These are phyloP conservation scores for Penicillium canariense DNA, from an alignment of 495 filamentous ascomycete genomes.

Conservation along the genomic window DNA sequence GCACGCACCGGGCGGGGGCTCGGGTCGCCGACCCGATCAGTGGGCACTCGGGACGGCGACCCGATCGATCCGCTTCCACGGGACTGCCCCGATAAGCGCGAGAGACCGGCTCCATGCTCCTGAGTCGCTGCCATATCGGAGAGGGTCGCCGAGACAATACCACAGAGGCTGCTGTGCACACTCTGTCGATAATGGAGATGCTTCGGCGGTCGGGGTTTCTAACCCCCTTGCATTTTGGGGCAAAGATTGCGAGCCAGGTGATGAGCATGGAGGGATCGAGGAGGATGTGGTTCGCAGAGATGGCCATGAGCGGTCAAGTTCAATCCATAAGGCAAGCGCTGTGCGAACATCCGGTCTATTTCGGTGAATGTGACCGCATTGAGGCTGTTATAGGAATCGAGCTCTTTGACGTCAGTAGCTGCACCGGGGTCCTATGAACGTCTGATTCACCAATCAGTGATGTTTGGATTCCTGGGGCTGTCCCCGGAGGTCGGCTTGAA, in stretches of 20 bases:
- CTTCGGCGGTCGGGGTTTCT: conserved; percentile 39
- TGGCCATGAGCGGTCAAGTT: conserved; percentile 41
- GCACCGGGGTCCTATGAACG: conserved; percentile 39
- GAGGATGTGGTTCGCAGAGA: conserved; percentile 38
- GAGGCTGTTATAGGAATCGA: background rate
- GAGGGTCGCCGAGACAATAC: conserved; percentile 22
- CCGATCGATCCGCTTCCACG: no score
- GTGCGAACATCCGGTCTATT: conserved; percentile 20
- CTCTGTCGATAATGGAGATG: conserved; percentile 30
- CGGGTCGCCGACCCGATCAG: background rate
- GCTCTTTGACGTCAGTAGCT: conserved; percentile 2
- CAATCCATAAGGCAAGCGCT: conserved; percentile 33
- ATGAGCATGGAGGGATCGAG: conserved; percentile 23
- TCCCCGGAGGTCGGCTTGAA: conserved; percentile 22
- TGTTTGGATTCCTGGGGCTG: conserved; percentile 43
- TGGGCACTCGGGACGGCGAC: background rate
- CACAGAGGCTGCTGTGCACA: conserved; percentile 8
- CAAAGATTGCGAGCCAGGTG: conserved; percentile 36
- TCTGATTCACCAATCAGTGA: conserved; percentile 37
- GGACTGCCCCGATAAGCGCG: no score
- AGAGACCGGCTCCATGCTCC: background rate
- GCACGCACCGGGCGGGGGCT: no score
- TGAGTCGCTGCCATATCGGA: conserved; percentile 10
- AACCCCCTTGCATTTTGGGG: conserved; percentile 42
- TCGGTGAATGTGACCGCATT: conserved; percentile 8